phyloP scores from a whole-genome alignment of 2,329 filamentous ascomycete genomes.

The Penicillium capsulatum region DNA sequence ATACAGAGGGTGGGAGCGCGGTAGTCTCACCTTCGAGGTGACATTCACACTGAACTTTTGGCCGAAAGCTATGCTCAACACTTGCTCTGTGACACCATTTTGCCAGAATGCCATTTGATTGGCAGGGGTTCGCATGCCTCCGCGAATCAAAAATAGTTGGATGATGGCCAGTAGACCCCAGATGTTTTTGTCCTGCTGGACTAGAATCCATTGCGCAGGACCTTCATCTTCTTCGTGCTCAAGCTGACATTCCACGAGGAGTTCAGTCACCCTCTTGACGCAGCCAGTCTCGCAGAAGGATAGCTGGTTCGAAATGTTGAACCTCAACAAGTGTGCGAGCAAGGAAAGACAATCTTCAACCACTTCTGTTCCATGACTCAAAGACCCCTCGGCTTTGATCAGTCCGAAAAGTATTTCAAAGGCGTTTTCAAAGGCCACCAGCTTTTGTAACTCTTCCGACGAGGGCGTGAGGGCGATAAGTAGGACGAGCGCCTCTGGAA shows the following conservation, averaged over 20 bases:
- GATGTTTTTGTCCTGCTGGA: constrained; percentile 80
- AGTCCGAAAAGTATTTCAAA: constrained; percentile 83
- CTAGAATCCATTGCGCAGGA: constrained; percentile 68
- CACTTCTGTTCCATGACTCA: constrained; percentile 76
- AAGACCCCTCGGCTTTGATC: constrained; percentile 73
- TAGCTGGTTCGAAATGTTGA: constrained; percentile 88
- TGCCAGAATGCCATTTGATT: constrained; percentile 87
- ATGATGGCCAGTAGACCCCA: constrained; percentile 86
- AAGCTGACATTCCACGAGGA: constrained; percentile 59
- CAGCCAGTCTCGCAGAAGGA: constrained; percentile 89
- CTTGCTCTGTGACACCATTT: constrained; percentile 71
- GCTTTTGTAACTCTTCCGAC: constrained; percentile 84
- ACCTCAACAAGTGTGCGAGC: constrained; percentile 78
- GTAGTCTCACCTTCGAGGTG: constrained; percentile 58
- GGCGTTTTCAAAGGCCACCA: constrained; percentile 91
- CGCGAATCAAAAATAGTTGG: constrained; percentile 75
- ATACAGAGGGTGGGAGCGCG: no score
- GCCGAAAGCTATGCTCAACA: constrained; percentile 78
- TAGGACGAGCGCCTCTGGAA: constrained; percentile 69
- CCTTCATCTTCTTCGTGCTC: constrained; percentile 50
- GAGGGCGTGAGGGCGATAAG: constrained; percentile 83
- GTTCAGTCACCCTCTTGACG: constrained; percentile 64
- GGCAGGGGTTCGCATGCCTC: constrained; percentile 72
- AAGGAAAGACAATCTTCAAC: constrained; percentile 92
- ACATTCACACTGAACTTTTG: constrained; percentile 68